phyloP scores from a whole-genome alignment of 345 rosid species.

The Acer negundo region DNA sequence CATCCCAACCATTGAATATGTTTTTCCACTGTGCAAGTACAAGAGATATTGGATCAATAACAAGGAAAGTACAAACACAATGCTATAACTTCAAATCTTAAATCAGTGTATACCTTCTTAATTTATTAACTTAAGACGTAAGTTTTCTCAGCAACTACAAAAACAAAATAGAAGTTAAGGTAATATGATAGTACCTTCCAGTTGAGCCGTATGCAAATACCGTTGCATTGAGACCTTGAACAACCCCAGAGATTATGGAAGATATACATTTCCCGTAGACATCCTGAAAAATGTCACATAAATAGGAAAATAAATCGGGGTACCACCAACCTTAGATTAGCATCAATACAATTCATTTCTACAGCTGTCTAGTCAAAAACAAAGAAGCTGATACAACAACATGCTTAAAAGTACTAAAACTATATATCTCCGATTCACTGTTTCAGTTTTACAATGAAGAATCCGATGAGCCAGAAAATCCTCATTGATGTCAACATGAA shows the following conservation, averaged over 20 bases:
- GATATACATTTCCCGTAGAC: constrained; percentile 65
- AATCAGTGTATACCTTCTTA: neutral
- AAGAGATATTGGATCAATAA: neutral
- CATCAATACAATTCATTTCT: neutral
- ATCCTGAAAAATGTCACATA: constrained; percentile 44
- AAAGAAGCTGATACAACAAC: neutral
- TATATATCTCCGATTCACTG: neutral
- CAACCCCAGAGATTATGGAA: constrained; percentile 78
- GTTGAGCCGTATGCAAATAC: constrained; percentile 97
- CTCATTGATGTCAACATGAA: neutral
- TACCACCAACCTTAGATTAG: neutral
- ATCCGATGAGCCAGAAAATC: neutral
- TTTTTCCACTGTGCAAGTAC: constrained; percentile 70
- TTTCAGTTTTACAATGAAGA: neutral
- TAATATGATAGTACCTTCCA: constrained; percentile 65
- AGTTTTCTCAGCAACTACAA: neutral
- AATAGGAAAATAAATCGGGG: neutral
- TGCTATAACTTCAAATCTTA: neutral
- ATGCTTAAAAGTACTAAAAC: neutral
- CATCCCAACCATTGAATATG: constrained; percentile 95
- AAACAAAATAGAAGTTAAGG: neutral
- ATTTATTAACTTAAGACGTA: neutral
- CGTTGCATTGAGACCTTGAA: constrained; percentile 91
- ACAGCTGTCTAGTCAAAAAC: neutral
- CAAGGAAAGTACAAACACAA: constrained; percentile 3